Percentiles rank a stretch among this genome's conserved stretches.
These are phyloP conservation scores for Dactylellina cionopaga DNA, from an alignment of 2,329 filamentous ascomycete genomes.

Conservation along the genomic window DNA sequence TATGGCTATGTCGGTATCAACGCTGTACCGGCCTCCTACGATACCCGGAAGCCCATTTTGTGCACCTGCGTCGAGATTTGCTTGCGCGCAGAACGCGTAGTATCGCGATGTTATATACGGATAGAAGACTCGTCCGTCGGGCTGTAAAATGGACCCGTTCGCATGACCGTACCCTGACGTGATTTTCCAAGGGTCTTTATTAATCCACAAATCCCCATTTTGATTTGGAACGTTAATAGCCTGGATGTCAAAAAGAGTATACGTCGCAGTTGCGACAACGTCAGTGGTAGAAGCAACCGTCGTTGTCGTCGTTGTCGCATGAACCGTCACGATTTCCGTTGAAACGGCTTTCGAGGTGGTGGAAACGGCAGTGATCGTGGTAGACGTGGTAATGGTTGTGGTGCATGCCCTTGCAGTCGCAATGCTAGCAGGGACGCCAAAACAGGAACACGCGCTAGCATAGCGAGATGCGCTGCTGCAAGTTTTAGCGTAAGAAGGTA, in stretches of 20 bases:
- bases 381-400: background rate
- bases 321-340: background rate
- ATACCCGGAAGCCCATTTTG: background rate
- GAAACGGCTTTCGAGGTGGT: background rate
- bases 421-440: background rate
- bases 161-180: background rate
- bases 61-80: background rate
- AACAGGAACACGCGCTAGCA: background rate
- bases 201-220: background rate
- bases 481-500: background rate
- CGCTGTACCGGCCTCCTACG: background rate
- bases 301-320: background rate
- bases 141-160: background rate
- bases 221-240: background rate
- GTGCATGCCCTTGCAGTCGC: background rate
- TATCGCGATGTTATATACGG: background rate
- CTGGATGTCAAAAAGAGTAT: background rate
- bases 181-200: background rate
- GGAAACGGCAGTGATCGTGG: background rate
- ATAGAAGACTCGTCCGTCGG: background rate
- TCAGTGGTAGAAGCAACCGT: background rate
- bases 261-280: background rate
- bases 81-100: background rate
- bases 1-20: background rate
- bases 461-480: background rate